phyloP scores from a whole-genome alignment of 345 rosid genomes.

The Citrus mangshanensis region DNA sequence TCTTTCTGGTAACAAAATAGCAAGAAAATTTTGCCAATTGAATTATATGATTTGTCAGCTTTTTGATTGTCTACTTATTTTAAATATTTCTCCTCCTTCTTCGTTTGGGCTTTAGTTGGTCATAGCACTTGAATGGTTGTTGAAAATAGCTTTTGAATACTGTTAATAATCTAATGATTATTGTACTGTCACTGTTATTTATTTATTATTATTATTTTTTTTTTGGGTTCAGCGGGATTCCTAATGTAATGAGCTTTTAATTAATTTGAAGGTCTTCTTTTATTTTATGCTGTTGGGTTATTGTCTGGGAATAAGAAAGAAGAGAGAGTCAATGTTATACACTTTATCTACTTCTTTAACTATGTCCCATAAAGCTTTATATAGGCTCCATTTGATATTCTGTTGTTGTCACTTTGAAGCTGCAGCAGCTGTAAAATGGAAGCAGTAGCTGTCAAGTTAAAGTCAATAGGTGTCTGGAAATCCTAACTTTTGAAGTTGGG shows the following conservation, averaged over 20 bases:
- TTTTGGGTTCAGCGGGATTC: neutral
- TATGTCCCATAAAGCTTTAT: too few relatives aligned
- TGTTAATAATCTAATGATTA: neutral
- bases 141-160: neutral
- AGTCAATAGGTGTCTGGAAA: too few relatives aligned
- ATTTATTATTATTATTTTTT: too few relatives aligned
- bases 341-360: neutral
- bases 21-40: neutral
- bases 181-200: neutral
- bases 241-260: neutral
- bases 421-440: too few relatives aligned
- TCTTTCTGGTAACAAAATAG: too few relatives aligned
- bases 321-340: neutral
- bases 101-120: neutral
- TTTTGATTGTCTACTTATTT: neutral
- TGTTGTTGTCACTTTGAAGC: too few relatives aligned
- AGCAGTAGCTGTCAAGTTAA: too few relatives aligned
- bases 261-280: neutral
- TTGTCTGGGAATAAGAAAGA: neutral
- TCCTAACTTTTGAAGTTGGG: too few relatives aligned
- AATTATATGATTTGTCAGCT: conserved; percentile 2
- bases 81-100: neutral
- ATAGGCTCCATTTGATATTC: too few relatives aligned
- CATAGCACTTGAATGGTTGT: conserved; percentile 1
- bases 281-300: neutral